Percentiles rank a stretch among this genome's conserved stretches.
phyloP scores from a whole-genome alignment of 371 early-diverging fungal species.

The Syncephalastrum racemosum region DNA sequence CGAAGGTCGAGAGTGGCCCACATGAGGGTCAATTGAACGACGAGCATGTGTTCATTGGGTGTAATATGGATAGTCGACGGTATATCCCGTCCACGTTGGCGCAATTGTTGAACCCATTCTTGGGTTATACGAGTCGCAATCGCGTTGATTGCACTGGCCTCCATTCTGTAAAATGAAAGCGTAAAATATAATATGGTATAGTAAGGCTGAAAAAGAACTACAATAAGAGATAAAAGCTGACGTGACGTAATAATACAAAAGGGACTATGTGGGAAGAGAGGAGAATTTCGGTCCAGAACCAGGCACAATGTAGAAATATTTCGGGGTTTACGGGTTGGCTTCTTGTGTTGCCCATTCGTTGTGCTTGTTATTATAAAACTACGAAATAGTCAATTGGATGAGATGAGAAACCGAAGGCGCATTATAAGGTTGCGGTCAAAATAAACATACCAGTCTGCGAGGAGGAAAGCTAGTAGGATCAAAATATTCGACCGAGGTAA shows the following conservation, averaged over 20 bases:
- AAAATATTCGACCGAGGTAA: slow-evolving; percentile 63
- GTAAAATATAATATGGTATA: too few relatives aligned
- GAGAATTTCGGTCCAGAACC: too few relatives aligned
- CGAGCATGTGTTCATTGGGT: neutral
- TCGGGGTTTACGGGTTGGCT: slow-evolving; percentile 17
- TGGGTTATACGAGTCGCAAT: slow-evolving; percentile 10
- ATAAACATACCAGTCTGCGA: slow-evolving; percentile 46
- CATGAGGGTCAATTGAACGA: neutral
- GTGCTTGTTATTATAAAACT: slow-evolving; percentile 19
- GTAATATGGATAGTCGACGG: neutral
- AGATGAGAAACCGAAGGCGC: neutral
- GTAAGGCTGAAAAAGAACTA: neutral
- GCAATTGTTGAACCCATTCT: slow-evolving; percentile 10
- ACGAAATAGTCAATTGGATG: neutral
- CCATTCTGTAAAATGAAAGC: neutral
- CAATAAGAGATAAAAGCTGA: slow-evolving; percentile 1
- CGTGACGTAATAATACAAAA: neutral
- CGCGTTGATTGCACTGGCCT: slow-evolving; percentile 13
- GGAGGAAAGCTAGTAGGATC: slow-evolving; percentile 55
- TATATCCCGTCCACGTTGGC: too few relatives aligned
- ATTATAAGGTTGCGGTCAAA: neutral
- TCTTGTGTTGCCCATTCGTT: slow-evolving; percentile 17
- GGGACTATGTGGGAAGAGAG: too few relatives aligned
- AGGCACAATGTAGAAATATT: neutral
- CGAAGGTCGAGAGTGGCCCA: slow-evolving; percentile 2